Conservation (phyloP, 352 stramenopile genomes). For the Pythium dissotocum region DNA sequence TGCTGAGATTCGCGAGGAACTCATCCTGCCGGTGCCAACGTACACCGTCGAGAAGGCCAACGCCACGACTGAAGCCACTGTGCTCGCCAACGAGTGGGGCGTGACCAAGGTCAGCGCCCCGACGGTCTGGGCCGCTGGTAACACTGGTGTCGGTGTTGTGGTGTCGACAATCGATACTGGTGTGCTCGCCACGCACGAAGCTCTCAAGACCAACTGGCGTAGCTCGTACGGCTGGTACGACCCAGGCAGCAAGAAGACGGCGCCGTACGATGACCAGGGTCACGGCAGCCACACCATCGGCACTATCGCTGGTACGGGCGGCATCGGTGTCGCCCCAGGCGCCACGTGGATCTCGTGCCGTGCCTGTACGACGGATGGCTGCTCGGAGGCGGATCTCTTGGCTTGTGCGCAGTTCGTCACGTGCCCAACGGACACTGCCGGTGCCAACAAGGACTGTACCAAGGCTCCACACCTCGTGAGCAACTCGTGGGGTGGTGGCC, state of each 20-base stretch:
- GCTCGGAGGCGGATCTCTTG: conserved; percentile 28
- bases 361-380: conserved; percentile 18
- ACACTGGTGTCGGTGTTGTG: neutral
- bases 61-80: neutral
- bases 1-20: neutral
- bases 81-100: neutral
- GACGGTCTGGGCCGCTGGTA: neutral
- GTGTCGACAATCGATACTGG: neutral
- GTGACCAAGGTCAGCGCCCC: neutral
- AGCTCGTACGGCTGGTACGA: conserved; percentile 27
- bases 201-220: neutral
- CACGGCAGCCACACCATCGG: conserved; percentile 30
- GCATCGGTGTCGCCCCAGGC: conserved; percentile 25
- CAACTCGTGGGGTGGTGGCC: conserved; percentile 30
- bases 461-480: conserved; percentile 33
- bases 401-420: conserved; percentile 37
- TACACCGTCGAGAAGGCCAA: neutral
- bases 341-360: conserved; percentile 25
- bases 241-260: conserved; percentile 22
- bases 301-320: conserved; percentile 8
- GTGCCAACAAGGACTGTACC: conserved; percentile 19
- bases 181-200: neutral
- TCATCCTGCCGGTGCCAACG: neutral
- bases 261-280: conserved; percentile 30
- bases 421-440: conserved; percentile 30